A percentile compares a stretch with the other conserved stretches of the same genome.
These are phyloP conservation scores for Diophrys sp. DNA, from an alignment of 73 alveolate genomes.

Conservation along the genomic window DNA sequence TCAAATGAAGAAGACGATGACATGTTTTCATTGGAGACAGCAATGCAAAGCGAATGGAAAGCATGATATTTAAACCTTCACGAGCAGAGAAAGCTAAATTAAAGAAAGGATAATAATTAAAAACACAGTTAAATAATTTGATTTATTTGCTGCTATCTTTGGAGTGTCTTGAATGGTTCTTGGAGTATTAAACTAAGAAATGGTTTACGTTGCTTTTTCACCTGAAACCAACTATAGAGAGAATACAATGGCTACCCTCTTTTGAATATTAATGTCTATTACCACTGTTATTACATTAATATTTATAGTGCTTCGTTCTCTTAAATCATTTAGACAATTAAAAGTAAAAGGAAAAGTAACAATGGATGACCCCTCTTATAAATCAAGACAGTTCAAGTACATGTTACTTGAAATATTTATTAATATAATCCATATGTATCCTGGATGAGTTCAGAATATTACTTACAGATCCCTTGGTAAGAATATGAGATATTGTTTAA, in stretches of 20 bases:
- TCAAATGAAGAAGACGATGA: too few species aligned
- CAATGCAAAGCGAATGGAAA: too few species aligned
- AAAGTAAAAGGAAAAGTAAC: neutral
- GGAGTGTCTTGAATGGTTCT: neutral
- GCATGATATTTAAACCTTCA: neutral
- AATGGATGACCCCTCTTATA: neutral
- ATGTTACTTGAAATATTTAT: neutral
- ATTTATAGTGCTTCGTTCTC: neutral
- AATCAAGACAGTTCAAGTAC: neutral
- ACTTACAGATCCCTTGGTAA: constrained; percentile 21
- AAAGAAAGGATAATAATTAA: neutral
- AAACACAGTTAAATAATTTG: neutral
- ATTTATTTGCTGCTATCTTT: neutral
- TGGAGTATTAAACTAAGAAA: neutral
- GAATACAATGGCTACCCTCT: neutral
- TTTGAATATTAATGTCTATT: neutral
- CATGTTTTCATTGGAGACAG: too few species aligned
- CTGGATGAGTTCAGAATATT: neutral
- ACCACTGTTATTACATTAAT: neutral
- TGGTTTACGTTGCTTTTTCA: neutral
- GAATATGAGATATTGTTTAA: constrained; percentile 23
- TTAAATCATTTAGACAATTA: neutral
- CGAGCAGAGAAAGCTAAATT: neutral
- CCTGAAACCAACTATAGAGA: neutral
- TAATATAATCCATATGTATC: neutral